Conservation (phyloP, 306 rosid genomes). For the Cyamopsis tetragonoloba region DNA sequence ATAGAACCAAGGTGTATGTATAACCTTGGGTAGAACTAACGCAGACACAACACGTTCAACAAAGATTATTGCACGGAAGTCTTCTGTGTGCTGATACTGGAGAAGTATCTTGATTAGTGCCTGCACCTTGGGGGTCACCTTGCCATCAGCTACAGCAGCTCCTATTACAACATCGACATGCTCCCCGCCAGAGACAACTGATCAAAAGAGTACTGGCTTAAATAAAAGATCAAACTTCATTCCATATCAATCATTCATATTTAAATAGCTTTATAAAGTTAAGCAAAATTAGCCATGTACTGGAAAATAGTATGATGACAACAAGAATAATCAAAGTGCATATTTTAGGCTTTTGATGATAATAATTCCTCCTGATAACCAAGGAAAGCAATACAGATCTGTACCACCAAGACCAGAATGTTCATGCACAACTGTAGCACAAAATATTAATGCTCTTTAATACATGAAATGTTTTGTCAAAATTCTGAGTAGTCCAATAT, state of each 20-base stretch:
- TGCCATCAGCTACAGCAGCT: conserved; percentile 99
- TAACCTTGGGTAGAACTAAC: conserved; percentile 96
- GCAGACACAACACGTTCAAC: conserved; percentile 99
- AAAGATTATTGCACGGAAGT: conserved; percentile 96
- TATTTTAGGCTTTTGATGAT: conserved; percentile 12
- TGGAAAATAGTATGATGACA: background rate
- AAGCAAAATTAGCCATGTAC: background rate
- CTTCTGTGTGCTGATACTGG: conserved; percentile 85
- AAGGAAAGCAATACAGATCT: conserved; percentile 7
- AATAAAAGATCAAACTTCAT: conserved; percentile 26
- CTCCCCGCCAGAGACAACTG: conserved; percentile 97
- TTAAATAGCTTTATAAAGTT: conserved; percentile 12
- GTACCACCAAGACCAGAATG: background rate
- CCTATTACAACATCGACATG: conserved; percentile 94
- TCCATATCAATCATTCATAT: conserved; percentile 17
- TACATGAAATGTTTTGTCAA: conserved; percentile 12
- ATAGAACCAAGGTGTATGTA: conserved; percentile 10
- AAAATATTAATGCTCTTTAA: conserved; percentile 9
- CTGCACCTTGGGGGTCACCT: conserved; percentile 98
- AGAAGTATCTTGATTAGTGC: conserved; percentile 89
- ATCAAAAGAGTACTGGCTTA: conserved; percentile 25
- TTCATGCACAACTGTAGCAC: conserved; percentile 10
- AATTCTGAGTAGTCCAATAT: background rate
- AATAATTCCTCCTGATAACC: background rate
- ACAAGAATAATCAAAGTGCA: conserved; percentile 4